Base-by-base conservation (phyloP, 1,139 yeast genomes). In the Suhomyces atakaporum region DNA sequence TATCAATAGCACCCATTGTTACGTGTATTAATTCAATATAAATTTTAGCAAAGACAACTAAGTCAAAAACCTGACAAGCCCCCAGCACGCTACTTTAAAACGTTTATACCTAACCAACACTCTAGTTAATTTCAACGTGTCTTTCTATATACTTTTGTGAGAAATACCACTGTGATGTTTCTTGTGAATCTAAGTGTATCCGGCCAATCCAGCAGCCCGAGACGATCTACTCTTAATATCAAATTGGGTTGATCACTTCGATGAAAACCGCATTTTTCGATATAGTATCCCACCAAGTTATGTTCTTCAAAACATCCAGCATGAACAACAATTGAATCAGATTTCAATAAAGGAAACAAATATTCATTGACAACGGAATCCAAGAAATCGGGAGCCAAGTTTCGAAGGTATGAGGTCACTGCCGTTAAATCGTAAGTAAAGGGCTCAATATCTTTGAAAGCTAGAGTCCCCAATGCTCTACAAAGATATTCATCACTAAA, bases 391-490 rank as follows among this genome's bases (percentile, higher is more conserved):
- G 35, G 29, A 7, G 28, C 35, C 7, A 31, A 10, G 10, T 15
- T 16, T 11, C 26, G 16, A 9, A 31, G 29, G 26, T 14, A 31
- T 4, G 35, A 31, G 2, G 35, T 31, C 16, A 31, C 25, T 3
- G 29, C 35, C 3, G 35, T 31, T 25, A 31, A 23, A 10, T 26
- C 29, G 16, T 31, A 26, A 7, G 10, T n/a, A 3, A 12, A 10
- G 5, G 25, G 19, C 7, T 12, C 12, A 5, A 16, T 19, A 3
- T 12, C 19, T 4, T 25, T 19, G 21, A 67, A 49, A 0, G 77
- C 82, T 2, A 66, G 50, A 0, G 80, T 69, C 0, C 79, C 81
- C 2, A 77, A 31, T 2, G 55, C 54, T 29, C 73, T 44, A 24
- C 46, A 38, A 25, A 57, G 29, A 1, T 53, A 38, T 1, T 40